Evolutionary conservation across 2,329 filamentous ascomycete genomes (phyloP).

Genomic region (Fusarium nelsonii): DNA sequence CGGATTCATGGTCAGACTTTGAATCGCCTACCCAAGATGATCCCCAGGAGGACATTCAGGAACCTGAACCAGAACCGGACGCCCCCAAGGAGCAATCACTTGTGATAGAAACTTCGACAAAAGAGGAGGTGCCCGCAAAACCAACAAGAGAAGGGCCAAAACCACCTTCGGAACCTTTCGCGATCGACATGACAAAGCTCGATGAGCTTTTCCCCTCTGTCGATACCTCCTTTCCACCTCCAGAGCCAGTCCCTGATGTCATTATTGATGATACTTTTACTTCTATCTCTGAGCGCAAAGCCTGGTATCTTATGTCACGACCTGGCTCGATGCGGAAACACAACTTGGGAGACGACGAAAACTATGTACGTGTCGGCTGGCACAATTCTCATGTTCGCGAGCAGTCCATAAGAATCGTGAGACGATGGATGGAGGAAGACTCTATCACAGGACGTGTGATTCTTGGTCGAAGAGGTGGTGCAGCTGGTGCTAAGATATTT

Average conservation of each 20-base stretch:
- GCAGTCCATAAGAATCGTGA: conserved; percentile 69
- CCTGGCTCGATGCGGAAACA: conserved; percentile 70
- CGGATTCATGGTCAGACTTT: conserved; percentile 40
- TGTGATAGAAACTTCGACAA: neutral
- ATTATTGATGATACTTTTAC: conserved; percentile 66
- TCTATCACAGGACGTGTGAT: conserved; percentile 65
- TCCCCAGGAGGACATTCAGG: conserved; percentile 1
- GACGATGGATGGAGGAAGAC: conserved; percentile 75
- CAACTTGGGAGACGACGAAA: conserved; percentile 68
- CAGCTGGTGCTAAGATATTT: conserved; percentile 65
- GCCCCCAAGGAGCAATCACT: neutral
- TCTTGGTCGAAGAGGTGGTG: conserved; percentile 54
- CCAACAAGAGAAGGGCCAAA: conserved; percentile 6
- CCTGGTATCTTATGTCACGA: conserved; percentile 74
- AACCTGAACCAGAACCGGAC: neutral
- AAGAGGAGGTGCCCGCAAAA: neutral
- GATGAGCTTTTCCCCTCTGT: conserved; percentile 52
- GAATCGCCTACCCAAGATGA: conserved; percentile 31
- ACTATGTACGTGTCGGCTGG: conserved; percentile 72
- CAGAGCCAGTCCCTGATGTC: conserved; percentile 58
- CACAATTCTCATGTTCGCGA: conserved; percentile 64
- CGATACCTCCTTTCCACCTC: conserved; percentile 44
- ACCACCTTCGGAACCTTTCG: conserved; percentile 36
- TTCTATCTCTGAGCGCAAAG: conserved; percentile 68
- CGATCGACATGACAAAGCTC: conserved; percentile 53